Evolutionary conservation across 192 early-diverging fungal species (phyloP).

Genomic region (Martensiomyces pterosporus): DNA sequence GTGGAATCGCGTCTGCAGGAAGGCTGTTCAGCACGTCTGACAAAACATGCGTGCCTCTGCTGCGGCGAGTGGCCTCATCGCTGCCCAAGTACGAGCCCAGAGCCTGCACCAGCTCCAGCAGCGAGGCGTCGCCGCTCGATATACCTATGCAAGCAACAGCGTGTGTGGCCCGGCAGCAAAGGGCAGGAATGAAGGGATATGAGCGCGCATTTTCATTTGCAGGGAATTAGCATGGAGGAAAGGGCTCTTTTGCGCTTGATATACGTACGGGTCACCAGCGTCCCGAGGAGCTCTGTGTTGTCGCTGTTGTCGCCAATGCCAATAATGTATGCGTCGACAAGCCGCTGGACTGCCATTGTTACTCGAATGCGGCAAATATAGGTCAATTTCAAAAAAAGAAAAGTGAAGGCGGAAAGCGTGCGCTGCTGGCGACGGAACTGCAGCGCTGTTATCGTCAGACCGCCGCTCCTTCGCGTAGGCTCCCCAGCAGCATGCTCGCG

Average conservation of each 20-base stretch:
- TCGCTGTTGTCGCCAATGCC: constrained; percentile 42
- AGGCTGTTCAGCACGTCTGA: constrained; percentile 57
- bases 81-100: constrained; percentile 74
- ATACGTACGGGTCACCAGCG: constrained; percentile 23
- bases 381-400: no score
- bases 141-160: no score
- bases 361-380: background rate
- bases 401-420: no score
- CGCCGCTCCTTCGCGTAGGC: no score
- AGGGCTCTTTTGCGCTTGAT: no score
- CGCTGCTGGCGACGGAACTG: no score
- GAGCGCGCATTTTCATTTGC: no score
- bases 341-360: constrained; percentile 40
- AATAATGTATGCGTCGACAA: constrained; percentile 49
- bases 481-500: no score
- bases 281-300: constrained; percentile 30
- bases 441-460: no score
- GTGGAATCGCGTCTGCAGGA: constrained; percentile 24
- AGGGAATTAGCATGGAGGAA: background rate
- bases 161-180: no score
- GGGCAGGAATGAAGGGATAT: no score
- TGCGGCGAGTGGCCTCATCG: constrained; percentile 79
- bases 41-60: constrained; percentile 72
- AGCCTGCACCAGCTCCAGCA: constrained; percentile 74
- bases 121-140: constrained; percentile 51